Base-by-base conservation (phyloP, 257 asterid genomes). In the Agastache rugosa region DNA sequence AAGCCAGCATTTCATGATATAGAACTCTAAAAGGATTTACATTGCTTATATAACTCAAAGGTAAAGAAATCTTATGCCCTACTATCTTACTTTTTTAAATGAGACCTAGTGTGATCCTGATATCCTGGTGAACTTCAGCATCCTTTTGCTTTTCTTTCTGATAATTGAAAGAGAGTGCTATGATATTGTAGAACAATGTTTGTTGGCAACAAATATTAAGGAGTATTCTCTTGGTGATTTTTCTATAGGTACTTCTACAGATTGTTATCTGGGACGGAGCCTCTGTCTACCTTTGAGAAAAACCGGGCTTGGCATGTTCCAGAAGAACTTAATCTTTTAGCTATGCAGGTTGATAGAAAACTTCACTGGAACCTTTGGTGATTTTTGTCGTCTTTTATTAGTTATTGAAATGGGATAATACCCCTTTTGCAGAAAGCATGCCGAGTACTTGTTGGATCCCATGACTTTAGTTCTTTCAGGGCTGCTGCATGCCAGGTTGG, bases 391-490 rank as follows among this genome's bases (percentile, higher is more conserved):
- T 67, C 2, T 37, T 4, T 63, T 50, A 7, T 10, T 19, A 34
- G 17, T 61, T 51, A 37, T 34, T 69, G 50, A 76, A 34, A 34
- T 55, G 66, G 20, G 34, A 73, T 71, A 10, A 3, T 67, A 73
- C 44, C 42, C 41, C 37, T 44, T 76, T 6, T 81, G 75, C 92
- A 94, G 99, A 81, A 87, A 77, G 98, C 99, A 76, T 92, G 99
- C 77, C 83, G 80, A 69, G 85, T 92, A 81, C 96, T 94, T 74
- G 78, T 83, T 71, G 99, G 99, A 56, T 71, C 56, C 51, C 99
- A 94, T 75, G 99, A 94, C 83, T 94, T 94, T 85, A 89, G 97
- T 79, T 92, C 99, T 54, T 92, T 94, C 84, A 84, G 98, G 83
- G 97, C 91, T 67, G 87, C 96, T 79, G 93, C 82, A 17, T 94